Conservation (phyloP, 192 early-diverging fungal species). For the Linnemannia zychae region DNA sequence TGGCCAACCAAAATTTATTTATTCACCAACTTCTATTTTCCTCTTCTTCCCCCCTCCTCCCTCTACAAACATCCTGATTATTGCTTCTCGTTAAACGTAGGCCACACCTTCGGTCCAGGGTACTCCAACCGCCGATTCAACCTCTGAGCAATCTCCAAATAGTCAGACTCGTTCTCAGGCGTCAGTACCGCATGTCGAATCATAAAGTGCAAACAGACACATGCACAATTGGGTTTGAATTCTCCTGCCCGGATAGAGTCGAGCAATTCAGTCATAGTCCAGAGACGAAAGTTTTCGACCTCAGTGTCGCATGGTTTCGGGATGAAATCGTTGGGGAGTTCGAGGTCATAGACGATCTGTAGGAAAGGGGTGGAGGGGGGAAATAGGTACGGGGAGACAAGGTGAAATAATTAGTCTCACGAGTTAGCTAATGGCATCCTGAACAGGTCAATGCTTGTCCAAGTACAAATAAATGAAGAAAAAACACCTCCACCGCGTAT, state of each 20-base stretch:
- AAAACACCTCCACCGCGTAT: neutral
- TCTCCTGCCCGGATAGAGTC: conserved; percentile 52
- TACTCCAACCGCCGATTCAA: conserved; percentile 77
- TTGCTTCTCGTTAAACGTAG: conserved; percentile 40
- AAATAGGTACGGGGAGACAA: neutral
- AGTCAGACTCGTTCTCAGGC: conserved; percentile 87
- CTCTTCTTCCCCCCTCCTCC: too few relatives aligned
- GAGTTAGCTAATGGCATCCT: neutral
- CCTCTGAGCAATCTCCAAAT: conserved; percentile 74
- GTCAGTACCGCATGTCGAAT: conserved; percentile 80
- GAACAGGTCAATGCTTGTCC: too few relatives aligned
- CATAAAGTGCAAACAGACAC: conserved; percentile 89
- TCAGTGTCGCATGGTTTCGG: conserved; percentile 88
- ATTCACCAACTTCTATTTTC: too few relatives aligned
- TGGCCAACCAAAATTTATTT: too few relatives aligned
- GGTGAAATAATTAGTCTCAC: neutral
- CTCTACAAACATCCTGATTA: neutral
- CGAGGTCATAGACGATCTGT: conserved; percentile 86
- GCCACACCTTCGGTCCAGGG: conserved; percentile 69
- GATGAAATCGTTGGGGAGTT: conserved; percentile 69
- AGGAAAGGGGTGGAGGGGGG: neutral
- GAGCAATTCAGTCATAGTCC: conserved; percentile 75
- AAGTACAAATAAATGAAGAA: neutral
- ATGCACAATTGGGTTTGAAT: conserved; percentile 91
- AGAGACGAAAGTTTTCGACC: conserved; percentile 83